Evolutionary conservation across 2,329 filamentous ascomycete genomes (phyloP).

Genomic region (Venturia oleaginea): DNA sequence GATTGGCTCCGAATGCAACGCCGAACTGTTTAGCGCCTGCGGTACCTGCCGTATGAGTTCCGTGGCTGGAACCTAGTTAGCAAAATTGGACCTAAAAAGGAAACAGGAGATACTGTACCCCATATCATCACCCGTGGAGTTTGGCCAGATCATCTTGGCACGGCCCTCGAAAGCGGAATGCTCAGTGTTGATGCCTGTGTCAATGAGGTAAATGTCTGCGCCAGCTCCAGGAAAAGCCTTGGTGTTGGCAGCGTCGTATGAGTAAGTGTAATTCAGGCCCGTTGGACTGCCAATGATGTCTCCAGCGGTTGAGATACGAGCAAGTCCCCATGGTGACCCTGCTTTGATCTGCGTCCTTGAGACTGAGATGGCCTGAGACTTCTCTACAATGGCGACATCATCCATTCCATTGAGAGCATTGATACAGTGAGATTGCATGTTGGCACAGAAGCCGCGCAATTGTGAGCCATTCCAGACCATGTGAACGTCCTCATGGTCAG

Average conservation of each 20-base stretch:
- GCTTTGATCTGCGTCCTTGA: slow-evolving; percentile 20
- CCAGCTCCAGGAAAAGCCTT: slow-evolving; percentile 26
- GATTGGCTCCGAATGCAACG: slow-evolving; percentile 39
- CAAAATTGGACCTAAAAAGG: slow-evolving; percentile 20
- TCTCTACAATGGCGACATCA: slow-evolving; percentile 34
- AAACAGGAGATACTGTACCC: neutral
- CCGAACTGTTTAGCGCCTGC: slow-evolving; percentile 36
- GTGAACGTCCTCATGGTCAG: slow-evolving; percentile 29
- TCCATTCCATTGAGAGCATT: slow-evolving; percentile 30
- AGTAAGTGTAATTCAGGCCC: slow-evolving; percentile 35
- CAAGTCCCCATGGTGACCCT: slow-evolving; percentile 37
- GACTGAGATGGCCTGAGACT: slow-evolving; percentile 29
- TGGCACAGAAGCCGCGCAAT: slow-evolving; percentile 32
- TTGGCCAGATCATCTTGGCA: slow-evolving; percentile 27
- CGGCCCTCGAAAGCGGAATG: slow-evolving; percentile 38
- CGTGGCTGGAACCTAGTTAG: slow-evolving; percentile 35
- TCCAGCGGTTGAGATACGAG: slow-evolving; percentile 33
- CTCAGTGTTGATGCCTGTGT: slow-evolving; percentile 38
- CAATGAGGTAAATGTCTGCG: slow-evolving; percentile 42
- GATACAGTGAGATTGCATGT: slow-evolving; percentile 32
- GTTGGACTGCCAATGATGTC: slow-evolving; percentile 20
- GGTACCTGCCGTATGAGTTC: slow-evolving; percentile 40
- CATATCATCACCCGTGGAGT: neutral
- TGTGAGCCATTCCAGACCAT: slow-evolving; percentile 31
- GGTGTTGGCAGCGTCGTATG: slow-evolving; percentile 24